These are phyloP conservation scores for Scedosporium aurantiacum DNA, from an alignment of 2,329 filamentous ascomycete species.

Conservation along the genomic window DNA sequence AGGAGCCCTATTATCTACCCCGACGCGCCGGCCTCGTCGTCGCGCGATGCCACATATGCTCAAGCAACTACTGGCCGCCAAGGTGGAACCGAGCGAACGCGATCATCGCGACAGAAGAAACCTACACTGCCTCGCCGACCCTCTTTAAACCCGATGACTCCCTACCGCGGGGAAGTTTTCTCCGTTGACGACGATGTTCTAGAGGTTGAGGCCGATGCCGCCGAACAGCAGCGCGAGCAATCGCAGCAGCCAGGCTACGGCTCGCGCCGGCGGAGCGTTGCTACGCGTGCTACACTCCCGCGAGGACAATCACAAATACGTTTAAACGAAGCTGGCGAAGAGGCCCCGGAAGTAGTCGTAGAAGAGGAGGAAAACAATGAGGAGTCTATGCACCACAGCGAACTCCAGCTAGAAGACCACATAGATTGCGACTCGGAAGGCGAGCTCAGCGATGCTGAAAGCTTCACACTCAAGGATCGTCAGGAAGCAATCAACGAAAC, in stretches of 20 bases:
- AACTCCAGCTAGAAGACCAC: conserved; percentile 33
- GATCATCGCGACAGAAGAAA: conserved; percentile 50
- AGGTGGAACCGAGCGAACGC: conserved; percentile 33
- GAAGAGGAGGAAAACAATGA: conserved; percentile 15
- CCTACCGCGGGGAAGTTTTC: conserved; percentile 75
- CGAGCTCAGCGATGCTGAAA: conserved; percentile 82
- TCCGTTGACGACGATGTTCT: conserved; percentile 80
- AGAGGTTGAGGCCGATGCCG: conserved; percentile 63
- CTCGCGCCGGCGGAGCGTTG: not conserved
- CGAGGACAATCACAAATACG: conserved; percentile 12
- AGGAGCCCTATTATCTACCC: not conserved
- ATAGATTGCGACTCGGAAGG: conserved; percentile 55
- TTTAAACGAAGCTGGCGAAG: conserved; percentile 32
- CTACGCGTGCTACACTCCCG: not conserved
- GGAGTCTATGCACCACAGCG: conserved; percentile 24
- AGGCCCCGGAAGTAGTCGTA: conserved; percentile 10
- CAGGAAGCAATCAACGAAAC: conserved; percentile 98
- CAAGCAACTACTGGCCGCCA: conserved; percentile 32
- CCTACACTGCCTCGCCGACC: conserved; percentile 61
- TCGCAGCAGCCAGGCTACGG: conserved; percentile 21
- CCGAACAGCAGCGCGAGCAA: conserved; percentile 16
- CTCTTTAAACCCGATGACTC: conserved; percentile 59
- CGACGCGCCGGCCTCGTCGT: conserved; percentile 15
- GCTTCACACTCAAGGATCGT: conserved; percentile 92
- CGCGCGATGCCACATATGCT: conserved; percentile 28